These are phyloP conservation scores for Leccinum subgranulosum DNA, from an alignment of 768 basidiomycete genomes.

Conservation along the genomic window DNA sequence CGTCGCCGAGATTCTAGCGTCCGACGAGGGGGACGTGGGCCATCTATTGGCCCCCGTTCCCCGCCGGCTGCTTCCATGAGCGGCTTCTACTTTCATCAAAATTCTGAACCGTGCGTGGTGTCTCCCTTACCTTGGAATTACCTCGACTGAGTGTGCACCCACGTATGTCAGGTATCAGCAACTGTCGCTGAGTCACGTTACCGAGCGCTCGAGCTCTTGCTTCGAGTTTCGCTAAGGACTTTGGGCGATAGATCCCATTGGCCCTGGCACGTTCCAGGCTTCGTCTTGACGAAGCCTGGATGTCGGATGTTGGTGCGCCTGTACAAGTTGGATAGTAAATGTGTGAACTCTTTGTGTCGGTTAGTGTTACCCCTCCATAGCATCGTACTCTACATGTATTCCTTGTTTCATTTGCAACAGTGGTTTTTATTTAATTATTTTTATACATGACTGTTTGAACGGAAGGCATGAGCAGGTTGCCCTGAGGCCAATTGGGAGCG, in stretches of 20 bases:
- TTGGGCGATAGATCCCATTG: slow-evolving; percentile 3
- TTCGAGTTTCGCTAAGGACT: slow-evolving; percentile 79
- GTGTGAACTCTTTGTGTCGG: slow-evolving; percentile 10
- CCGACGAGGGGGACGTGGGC: slow-evolving; percentile 42
- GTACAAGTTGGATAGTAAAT: slow-evolving; percentile 12
- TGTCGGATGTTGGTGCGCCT: slow-evolving; percentile 5
- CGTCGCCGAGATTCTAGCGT: slow-evolving; percentile 46
- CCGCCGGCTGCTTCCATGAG: slow-evolving; percentile 70
- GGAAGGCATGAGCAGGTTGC: not conserved
- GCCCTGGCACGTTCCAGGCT: not conserved
- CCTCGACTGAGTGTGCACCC: slow-evolving; percentile 8
- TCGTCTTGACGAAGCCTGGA: too few relatives aligned
- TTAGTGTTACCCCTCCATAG: slow-evolving; percentile 19
- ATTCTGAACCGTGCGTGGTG: slow-evolving; percentile 82
- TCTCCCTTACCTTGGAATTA: slow-evolving; percentile 1
- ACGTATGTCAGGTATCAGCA: slow-evolving; percentile 73
- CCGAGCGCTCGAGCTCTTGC: slow-evolving; percentile 66
- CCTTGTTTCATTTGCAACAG: slow-evolving; percentile 6
- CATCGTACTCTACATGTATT: slow-evolving; percentile 17
- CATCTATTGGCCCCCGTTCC: slow-evolving; percentile 46
- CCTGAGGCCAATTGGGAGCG: not conserved
- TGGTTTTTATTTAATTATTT: not conserved
- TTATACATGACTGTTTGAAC: not conserved
- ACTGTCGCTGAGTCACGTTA: slow-evolving; percentile 75
- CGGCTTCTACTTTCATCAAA: slow-evolving; percentile 92